Conservation (phyloP, 768 basidiomycete species). For the Candolleomyces eurysporus region DNA sequence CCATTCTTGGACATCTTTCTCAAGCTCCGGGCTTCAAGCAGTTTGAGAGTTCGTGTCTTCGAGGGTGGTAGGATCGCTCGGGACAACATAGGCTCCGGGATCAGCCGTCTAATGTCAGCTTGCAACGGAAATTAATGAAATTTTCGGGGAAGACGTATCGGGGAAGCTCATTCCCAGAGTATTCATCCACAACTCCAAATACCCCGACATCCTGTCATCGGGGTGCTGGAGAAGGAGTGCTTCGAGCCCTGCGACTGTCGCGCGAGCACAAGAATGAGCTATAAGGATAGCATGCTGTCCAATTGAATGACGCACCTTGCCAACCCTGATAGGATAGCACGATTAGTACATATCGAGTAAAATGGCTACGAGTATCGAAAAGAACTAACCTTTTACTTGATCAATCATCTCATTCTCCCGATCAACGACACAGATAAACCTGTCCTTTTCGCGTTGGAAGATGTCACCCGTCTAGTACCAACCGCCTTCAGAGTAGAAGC, state of each 20-base stretch:
- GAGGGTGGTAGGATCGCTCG: constrained; percentile 18
- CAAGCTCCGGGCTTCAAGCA: constrained; percentile 23
- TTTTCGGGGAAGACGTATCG: constrained; percentile 23
- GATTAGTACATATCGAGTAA: too few species aligned
- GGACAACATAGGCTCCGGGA: constrained; percentile 42
- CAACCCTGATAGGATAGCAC: too few species aligned
- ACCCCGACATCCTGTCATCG: constrained; percentile 65
- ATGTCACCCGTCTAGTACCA: constrained; percentile 80
- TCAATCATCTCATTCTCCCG: constrained; percentile 56
- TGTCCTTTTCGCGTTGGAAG: constrained; percentile 49
- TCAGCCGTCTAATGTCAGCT: too few species aligned
- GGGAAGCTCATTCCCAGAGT: constrained; percentile 65
- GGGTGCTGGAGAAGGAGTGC: constrained; percentile 56
- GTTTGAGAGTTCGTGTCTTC: constrained; percentile 5
- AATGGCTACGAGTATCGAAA: too few species aligned
- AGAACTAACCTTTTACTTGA: constrained; percentile 52
- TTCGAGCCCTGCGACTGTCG: constrained; percentile 68
- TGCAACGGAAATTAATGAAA: too few species aligned
- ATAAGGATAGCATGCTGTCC: too few species aligned
- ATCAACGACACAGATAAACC: constrained; percentile 59
- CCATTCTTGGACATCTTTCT: constrained; percentile 48
- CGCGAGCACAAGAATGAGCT: neutral
- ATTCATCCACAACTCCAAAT: constrained; percentile 50
- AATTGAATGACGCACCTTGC: too few species aligned
- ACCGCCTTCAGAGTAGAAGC: constrained; percentile 45